Conservation (phyloP, 2,329 filamentous ascomycete species). For the Cercospora nicotianae region DNA sequence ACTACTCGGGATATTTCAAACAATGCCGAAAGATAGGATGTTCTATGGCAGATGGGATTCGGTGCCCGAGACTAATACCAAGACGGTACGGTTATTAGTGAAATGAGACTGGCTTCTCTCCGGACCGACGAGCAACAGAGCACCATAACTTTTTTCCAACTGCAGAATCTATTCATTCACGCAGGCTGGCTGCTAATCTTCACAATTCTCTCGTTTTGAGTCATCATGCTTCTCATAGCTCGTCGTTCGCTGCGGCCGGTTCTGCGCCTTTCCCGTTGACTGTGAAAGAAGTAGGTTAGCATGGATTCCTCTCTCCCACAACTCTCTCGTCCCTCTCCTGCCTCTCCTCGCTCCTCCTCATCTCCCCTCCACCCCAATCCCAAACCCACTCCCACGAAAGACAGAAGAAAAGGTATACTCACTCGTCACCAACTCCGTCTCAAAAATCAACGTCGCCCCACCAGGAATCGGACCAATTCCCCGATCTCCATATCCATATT, state of each 20-base stretch:
- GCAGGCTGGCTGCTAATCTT: neutral
- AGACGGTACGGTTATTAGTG: neutral
- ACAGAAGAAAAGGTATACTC: neutral
- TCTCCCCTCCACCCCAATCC: neutral
- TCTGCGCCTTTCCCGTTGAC: slow-evolving; percentile 17
- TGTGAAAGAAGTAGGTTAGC: neutral
- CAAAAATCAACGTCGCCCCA: slow-evolving; percentile 81
- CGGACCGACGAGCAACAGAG: neutral
- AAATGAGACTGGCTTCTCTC: neutral
- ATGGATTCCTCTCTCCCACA: neutral
- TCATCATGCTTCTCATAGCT: slow-evolving; percentile 3
- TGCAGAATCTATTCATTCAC: neutral
- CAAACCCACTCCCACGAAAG: neutral
- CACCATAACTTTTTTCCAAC: neutral
- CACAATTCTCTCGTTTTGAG: neutral
- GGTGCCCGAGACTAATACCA: neutral
- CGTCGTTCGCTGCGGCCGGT: neutral
- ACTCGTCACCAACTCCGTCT: slow-evolving; percentile 81
- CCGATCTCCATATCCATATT: slow-evolving; percentile 74
- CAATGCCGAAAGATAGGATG: neutral
- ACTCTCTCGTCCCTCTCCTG: neutral
- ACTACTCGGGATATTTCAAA: neutral
- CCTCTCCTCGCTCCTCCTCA: neutral
- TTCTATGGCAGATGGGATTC: neutral
- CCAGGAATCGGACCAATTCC: slow-evolving; percentile 83